These are phyloP conservation scores for Suillus americanus DNA, from an alignment of 768 basidiomycete genomes.

Conservation along the genomic window DNA sequence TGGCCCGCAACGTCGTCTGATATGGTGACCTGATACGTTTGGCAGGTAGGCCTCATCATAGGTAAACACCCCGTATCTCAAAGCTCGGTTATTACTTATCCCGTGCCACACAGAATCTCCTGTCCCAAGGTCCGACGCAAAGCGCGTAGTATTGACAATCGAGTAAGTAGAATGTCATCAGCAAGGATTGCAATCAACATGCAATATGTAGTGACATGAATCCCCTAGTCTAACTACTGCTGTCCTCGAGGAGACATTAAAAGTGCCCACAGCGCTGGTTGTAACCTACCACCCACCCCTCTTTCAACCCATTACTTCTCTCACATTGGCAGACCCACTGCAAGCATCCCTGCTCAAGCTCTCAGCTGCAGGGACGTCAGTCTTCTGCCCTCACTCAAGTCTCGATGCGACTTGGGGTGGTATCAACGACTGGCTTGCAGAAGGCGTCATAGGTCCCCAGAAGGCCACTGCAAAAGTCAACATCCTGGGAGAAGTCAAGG, in stretches of 20 bases:
- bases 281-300: constrained; percentile 87
- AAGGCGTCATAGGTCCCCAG: constrained; percentile 42
- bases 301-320: constrained; percentile 69
- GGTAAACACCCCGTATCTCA: constrained; percentile 41
- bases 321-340: constrained; percentile 77
- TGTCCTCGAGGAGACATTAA: constrained; percentile 68
- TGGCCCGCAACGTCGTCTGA: constrained; percentile 6
- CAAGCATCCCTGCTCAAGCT: constrained; percentile 80
- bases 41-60: constrained; percentile 70
- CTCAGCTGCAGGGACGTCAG: constrained; percentile 77
- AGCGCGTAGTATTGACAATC: constrained; percentile 64
- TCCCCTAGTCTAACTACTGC: constrained; percentile 64
- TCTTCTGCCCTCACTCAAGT: constrained; percentile 88
- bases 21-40: constrained; percentile 5
- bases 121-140: constrained; percentile 43
- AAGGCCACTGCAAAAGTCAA: constrained; percentile 30
- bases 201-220: constrained; percentile 8
- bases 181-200: constrained; percentile 1
- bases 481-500: constrained; percentile 40
- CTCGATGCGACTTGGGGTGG: constrained; percentile 84
- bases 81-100: constrained; percentile 7
- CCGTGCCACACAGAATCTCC: constrained; percentile 47
- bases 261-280: constrained; percentile 60
- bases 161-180: constrained; percentile 45
- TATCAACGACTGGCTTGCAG: constrained; percentile 87